phyloP scores from a whole-genome alignment of 2,329 filamentous ascomycete species.

The Parascedosporium putredinis region DNA sequence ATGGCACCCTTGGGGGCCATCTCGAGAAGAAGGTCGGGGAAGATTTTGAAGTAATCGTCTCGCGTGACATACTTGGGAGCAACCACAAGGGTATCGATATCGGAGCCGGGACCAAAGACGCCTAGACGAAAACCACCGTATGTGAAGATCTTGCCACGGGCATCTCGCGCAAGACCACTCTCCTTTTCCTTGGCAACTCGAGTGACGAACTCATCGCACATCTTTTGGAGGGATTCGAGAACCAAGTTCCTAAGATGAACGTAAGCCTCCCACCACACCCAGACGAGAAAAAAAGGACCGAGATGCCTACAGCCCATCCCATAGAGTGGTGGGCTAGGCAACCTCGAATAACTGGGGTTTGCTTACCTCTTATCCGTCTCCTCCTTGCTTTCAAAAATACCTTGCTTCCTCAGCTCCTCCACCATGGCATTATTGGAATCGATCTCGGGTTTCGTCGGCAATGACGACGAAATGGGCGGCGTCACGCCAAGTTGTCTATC shows the following conservation, averaged over 20 bases:
- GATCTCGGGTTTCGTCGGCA: slow-evolving; percentile 69
- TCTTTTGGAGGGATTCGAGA: slow-evolving; percentile 64
- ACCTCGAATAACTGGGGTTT: no score
- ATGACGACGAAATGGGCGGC: slow-evolving; percentile 65
- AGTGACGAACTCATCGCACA: slow-evolving; percentile 80
- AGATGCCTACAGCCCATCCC: no score
- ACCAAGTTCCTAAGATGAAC: slow-evolving; percentile 49
- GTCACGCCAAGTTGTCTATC: slow-evolving; percentile 52
- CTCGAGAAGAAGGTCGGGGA: slow-evolving; percentile 67
- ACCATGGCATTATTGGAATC: slow-evolving; percentile 69
- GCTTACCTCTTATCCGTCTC: slow-evolving; percentile 73
- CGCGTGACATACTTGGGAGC: slow-evolving; percentile 81
- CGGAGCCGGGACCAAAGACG: slow-evolving; percentile 88
- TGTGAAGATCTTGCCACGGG: slow-evolving; percentile 87
- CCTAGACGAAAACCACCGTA: slow-evolving; percentile 93
- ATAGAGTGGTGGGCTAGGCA: no score
- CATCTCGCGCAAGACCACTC: slow-evolving; percentile 63
- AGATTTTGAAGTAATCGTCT: slow-evolving; percentile 85
- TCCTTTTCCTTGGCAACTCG: slow-evolving; percentile 66
- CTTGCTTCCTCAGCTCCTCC: slow-evolving; percentile 74
- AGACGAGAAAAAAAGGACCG: no score
- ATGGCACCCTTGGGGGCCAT: slow-evolving; percentile 73
- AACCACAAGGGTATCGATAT: slow-evolving; percentile 94
- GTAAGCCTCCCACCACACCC: no score
- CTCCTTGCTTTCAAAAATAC: slow-evolving; percentile 77